Conservation (phyloP, 345 rosid genomes). For the Cardamine resedifolia region DNA sequence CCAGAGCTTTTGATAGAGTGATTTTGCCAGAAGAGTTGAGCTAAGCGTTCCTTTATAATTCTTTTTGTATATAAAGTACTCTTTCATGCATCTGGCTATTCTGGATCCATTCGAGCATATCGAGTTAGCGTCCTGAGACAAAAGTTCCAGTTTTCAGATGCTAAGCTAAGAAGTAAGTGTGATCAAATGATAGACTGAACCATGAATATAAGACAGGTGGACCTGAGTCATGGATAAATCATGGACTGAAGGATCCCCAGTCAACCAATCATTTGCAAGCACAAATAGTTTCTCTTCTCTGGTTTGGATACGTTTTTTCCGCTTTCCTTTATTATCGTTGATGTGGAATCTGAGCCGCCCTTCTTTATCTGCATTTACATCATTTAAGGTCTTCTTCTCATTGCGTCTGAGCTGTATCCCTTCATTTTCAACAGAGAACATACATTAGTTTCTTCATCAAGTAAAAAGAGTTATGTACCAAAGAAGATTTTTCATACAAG, state of each 20-base stretch:
- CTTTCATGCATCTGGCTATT: slow-evolving; percentile 95
- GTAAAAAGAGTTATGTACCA: slow-evolving; percentile 7
- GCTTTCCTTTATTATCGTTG: slow-evolving; percentile 72
- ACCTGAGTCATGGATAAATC: slow-evolving; percentile 96
- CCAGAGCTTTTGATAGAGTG: slow-evolving; percentile 93
- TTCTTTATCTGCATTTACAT: slow-evolving; percentile 78
- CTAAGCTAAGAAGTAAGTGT: slow-evolving; percentile 27
- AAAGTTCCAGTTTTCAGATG: slow-evolving; percentile 28
- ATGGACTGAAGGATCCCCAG: slow-evolving; percentile 88
- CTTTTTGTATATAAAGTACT: slow-evolving; percentile 78
- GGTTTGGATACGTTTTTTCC: slow-evolving; percentile 88
- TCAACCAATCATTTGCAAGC: slow-evolving; percentile 87
- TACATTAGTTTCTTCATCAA: slow-evolving; percentile 12
- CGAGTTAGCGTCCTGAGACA: slow-evolving; percentile 77
- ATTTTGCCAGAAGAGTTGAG: slow-evolving; percentile 76
- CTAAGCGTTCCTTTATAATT: slow-evolving; percentile 76
- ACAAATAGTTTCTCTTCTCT: slow-evolving; percentile 94
- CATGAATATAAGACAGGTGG: slow-evolving; percentile 7
- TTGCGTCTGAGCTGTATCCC: slow-evolving; percentile 99
- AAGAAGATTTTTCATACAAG: slow-evolving; percentile 58
- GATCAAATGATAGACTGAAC: slow-evolving; percentile 11
- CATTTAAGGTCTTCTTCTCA: slow-evolving; percentile 93
- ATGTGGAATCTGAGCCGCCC: slow-evolving; percentile 86
- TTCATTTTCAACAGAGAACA: slow-evolving; percentile 42
- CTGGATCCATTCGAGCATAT: slow-evolving; percentile 79